Evolutionary conservation across 352 stramenopile species (phyloP).

Genomic region (Globisporangium paroecandrum): DNA sequence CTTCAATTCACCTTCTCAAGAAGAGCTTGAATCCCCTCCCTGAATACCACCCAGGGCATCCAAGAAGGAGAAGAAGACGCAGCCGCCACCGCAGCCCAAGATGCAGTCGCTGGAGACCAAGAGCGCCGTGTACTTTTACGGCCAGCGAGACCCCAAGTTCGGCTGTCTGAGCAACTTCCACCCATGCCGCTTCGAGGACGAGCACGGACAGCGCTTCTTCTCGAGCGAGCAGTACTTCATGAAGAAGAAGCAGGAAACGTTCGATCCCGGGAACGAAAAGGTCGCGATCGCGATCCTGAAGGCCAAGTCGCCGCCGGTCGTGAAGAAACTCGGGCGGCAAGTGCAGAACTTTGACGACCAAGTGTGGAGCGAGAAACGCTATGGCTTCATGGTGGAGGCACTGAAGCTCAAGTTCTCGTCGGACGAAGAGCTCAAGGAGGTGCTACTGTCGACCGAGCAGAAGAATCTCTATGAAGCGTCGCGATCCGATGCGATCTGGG

Average conservation of each 20-base stretch:
- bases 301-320: conserved; percentile 39
- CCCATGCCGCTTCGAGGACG: conserved; percentile 45
- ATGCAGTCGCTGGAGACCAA: conserved; percentile 33
- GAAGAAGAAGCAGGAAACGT: conserved; percentile 69
- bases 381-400: conserved; percentile 50
- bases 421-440: conserved; percentile 25
- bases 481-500: conserved; percentile 49
- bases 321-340: conserved; percentile 50
- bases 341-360: conserved; percentile 53
- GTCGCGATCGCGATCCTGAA: conserved; percentile 44
- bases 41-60: conserved; percentile 8
- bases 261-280: conserved; percentile 39
- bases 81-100: not conserved
- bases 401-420: conserved; percentile 62
- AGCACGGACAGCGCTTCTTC: conserved; percentile 31
- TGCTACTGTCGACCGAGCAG: conserved; percentile 40
- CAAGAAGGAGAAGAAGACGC: not conserved
- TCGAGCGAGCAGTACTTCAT: conserved; percentile 77
- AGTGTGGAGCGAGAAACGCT: conserved; percentile 38
- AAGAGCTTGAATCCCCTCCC: not conserved
- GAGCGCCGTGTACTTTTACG: conserved; percentile 56
- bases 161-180: conserved; percentile 68
- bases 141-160: conserved; percentile 29
- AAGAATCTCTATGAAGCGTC: conserved; percentile 59
- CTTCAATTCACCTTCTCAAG: not conserved